Evolutionary conservation across 192 early-diverging fungal species (phyloP).

Genomic region (Coemansia sp.): DNA sequence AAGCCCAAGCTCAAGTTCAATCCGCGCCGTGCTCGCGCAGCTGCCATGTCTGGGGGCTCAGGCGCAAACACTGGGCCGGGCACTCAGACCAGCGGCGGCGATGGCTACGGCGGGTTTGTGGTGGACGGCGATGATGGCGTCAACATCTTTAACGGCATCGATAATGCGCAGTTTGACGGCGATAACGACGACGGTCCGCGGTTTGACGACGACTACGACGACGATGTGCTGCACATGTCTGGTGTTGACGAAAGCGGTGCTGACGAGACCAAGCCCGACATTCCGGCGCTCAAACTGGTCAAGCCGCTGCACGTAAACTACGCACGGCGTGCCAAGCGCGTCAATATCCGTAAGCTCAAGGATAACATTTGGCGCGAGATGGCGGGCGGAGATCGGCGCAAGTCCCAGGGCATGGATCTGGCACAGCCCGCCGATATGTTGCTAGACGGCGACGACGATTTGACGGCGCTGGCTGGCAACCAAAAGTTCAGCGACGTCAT

Average conservation of each 20-base stretch:
- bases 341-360: slow-evolving; percentile 93
- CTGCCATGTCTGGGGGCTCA: not conserved
- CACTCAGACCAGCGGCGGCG: slow-evolving; percentile 12
- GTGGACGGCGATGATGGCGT: slow-evolving; percentile 40
- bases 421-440: slow-evolving; percentile 11
- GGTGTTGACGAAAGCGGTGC: slow-evolving; percentile 1
- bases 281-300: slow-evolving; percentile 63
- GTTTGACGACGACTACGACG: slow-evolving; percentile 45
- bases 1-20: slow-evolving; percentile 56
- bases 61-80: slow-evolving; percentile 1
- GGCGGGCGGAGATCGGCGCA: slow-evolving; percentile 27
- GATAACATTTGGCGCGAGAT: slow-evolving; percentile 93
- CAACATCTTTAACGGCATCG: slow-evolving; percentile 26
- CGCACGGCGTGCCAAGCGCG: slow-evolving; percentile 85
- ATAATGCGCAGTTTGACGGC: slow-evolving; percentile 11
- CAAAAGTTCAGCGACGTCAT: slow-evolving; percentile 76
- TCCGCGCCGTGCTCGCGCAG: slow-evolving; percentile 25
- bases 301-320: slow-evolving; percentile 75
- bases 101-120: slow-evolving; percentile 40
- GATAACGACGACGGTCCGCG: slow-evolving; percentile 25
- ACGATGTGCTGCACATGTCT: slow-evolving; percentile 16
- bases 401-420: slow-evolving; percentile 11
- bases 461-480: slow-evolving; percentile 53
- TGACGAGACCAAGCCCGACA: slow-evolving; percentile 26
- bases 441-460: slow-evolving; percentile 10